These are phyloP conservation scores for Agarophyton chilense DNA, from an alignment of 23 red algal genomes.

Conservation along the genomic window DNA sequence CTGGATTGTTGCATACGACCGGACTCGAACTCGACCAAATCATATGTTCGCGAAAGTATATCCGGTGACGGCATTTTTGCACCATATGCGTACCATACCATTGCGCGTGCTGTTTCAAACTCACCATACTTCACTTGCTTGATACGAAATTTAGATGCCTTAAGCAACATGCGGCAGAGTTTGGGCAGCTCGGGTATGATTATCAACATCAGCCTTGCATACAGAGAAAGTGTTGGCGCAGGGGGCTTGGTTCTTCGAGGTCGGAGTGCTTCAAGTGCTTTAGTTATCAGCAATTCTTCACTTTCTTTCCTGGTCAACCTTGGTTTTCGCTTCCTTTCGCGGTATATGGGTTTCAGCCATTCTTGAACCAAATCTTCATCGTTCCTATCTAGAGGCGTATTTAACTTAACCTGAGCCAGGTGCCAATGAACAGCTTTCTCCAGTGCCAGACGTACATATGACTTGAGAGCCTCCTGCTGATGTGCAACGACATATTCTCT, in stretches of 20 bases:
- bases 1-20: background rate
- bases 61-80: background rate
- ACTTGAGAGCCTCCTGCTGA: background rate
- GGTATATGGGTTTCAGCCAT: slow-evolving; percentile 1
- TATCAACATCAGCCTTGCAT: background rate
- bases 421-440: background rate
- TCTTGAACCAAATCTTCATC: background rate
- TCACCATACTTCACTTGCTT: slow-evolving; percentile 21
- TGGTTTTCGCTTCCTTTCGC: background rate
- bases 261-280: background rate
- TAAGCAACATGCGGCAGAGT: background rate
- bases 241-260: background rate
- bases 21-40: background rate
- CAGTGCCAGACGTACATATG: background rate
- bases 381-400: background rate
- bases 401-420: background rate
- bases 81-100: background rate
- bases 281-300: background rate
- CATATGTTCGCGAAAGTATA: background rate
- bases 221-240: background rate
- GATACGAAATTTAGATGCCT: background rate
- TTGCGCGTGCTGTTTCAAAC: background rate
- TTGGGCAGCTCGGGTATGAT: background rate
- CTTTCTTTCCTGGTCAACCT: background rate
- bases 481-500: background rate